Conservation (phyloP, 345 rosid species). For the Aegle marmelos region DNA sequence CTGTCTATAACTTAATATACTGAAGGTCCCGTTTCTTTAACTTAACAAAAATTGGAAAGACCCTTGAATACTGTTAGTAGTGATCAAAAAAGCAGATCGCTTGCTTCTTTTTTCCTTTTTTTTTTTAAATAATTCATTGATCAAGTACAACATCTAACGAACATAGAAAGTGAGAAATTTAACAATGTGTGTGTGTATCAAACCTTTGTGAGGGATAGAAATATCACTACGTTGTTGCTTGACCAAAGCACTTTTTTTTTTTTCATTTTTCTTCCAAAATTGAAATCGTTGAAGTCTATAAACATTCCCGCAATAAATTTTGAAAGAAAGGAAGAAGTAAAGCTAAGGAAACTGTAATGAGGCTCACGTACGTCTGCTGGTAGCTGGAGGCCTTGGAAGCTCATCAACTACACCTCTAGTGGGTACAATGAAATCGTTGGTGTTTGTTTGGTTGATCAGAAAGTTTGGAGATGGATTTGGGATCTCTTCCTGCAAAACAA, state of each 20-base stretch:
- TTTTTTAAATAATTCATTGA: constrained; percentile 4
- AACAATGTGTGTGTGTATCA: background rate
- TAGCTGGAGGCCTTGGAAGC: constrained; percentile 45
- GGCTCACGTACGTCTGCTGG: constrained; percentile 55
- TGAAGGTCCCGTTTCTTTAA: background rate
- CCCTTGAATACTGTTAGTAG: background rate
- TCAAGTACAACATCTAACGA: background rate
- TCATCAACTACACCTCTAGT: constrained; percentile 33
- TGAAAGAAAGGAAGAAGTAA: background rate
- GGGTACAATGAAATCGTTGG: constrained; percentile 23
- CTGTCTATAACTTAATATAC: background rate
- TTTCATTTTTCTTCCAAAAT: too few species aligned
- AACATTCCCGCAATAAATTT: too few species aligned
- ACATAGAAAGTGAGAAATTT: background rate
- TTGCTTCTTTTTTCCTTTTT: constrained; percentile 10
- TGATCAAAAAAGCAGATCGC: constrained; percentile 9
- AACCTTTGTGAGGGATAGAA: background rate
- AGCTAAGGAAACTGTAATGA: background rate
- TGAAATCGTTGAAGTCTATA: too few species aligned
- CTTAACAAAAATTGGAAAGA: background rate
- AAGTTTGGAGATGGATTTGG: constrained; percentile 35
- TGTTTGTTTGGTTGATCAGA: constrained; percentile 34
- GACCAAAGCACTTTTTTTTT: background rate
- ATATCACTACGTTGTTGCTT: background rate
- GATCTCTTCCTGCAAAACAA: constrained; percentile 41